phyloP scores from a whole-genome alignment of 306 rosid genomes.

The Sesbania bispinosa region DNA sequence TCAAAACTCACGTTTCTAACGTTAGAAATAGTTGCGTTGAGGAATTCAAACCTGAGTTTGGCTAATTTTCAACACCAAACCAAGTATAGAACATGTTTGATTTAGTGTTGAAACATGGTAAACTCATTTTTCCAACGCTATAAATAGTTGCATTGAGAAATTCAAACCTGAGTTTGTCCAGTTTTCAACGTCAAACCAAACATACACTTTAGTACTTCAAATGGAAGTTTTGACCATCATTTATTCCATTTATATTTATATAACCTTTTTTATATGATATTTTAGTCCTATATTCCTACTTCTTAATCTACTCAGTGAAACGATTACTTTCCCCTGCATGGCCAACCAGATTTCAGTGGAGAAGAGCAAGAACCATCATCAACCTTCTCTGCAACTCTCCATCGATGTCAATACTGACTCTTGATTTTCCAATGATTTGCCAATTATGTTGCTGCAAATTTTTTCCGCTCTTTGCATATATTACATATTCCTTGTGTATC shows the following conservation, averaged over 20 bases:
- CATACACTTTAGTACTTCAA: conserved; percentile 6
- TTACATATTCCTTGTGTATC: conserved; percentile 29
- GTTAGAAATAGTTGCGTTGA: no score
- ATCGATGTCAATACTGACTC: conserved; percentile 29
- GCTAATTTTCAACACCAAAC: no score
- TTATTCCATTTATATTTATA: not conserved
- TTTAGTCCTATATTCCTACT: not conserved
- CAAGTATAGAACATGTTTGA: no score
- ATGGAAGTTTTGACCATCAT: not conserved
- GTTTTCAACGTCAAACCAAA: no score
- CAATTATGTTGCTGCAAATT: not conserved
- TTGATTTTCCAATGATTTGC: conserved; percentile 24
- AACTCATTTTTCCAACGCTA: no score
- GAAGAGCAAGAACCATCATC: conserved; percentile 47
- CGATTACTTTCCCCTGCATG: conserved; percentile 16
- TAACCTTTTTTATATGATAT: not conserved
- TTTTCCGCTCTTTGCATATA: conserved; percentile 18
- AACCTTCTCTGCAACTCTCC: conserved; percentile 31
- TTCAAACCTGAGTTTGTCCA: no score
- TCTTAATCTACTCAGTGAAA: not conserved
- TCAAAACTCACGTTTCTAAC: no score
- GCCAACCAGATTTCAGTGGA: conserved; percentile 70
- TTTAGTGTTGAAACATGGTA: no score
- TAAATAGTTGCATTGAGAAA: no score
- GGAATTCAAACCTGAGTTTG: no score